Base-by-base conservation (phyloP, 768 basidiomycete species). In the Tylopilus sp. region DNA sequence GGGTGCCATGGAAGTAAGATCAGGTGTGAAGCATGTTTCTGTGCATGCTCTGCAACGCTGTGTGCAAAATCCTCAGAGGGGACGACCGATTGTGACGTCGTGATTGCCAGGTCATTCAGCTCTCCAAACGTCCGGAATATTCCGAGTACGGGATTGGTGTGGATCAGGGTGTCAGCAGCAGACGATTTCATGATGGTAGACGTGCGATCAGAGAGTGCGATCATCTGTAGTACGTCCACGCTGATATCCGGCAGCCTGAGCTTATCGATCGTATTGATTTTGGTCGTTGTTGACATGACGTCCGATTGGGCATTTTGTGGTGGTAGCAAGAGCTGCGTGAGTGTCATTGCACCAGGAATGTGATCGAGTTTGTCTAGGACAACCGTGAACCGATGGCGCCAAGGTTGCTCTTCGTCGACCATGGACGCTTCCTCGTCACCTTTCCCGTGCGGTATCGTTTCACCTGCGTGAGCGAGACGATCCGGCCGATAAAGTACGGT, bases 311-410 rank as follows among this genome's bases (percentile, higher is more conserved):
- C 2, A 0, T 53, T 31, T 7, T 66, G 60, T 0, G 71, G 66
- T 1, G 76, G 70, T 25, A 85, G 84, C 36, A 98, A 74, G 50
- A 98, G 82, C 63, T 95, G 89, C 0, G 89, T 83, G 50, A 99
- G 74, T 1, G 91, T 82, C 92, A 99, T 95, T 71, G 92, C 85
- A 11, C 88, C 82, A 0, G 94, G 87, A 1, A 98, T 67, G 65
- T 94, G 90, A 61, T 97, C 96, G 44, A 95, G 74, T 66, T 86
- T 91, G 67, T 96, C 93, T 16, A 98, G 79, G 17, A 98, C 85
- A 54, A 98, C 82, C 0, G 88, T 86, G 71, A 95, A 90, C 9
- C 84, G 78, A 3, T 75, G 77, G 46, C 80, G 86, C 69, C 72
- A 71, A 8, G 67, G 65, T 3, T 57, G 46, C 19, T 61, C 60